Percentiles rank a stretch among this genome's conserved stretches.
These are phyloP conservation scores for Suillus cothurnatus DNA, from an alignment of 768 basidiomycete species.

Conservation along the genomic window DNA sequence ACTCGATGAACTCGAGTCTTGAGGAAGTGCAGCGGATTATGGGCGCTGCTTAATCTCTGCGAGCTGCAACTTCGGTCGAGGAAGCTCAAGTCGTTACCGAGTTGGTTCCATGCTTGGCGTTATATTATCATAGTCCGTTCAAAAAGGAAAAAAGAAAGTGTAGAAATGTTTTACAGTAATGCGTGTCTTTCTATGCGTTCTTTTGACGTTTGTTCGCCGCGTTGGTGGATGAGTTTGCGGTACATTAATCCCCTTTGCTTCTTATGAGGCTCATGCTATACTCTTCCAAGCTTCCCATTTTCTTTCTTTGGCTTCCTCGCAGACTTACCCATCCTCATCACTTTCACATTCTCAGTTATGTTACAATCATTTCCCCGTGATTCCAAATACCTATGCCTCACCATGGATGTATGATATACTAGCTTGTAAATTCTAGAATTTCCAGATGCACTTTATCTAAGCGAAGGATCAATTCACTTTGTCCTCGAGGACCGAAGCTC, in stretches of 20 bases:
- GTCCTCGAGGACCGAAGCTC: too few species aligned
- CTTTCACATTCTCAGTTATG: neutral
- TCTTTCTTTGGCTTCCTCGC: neutral
- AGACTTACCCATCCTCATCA: neutral
- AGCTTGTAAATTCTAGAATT: neutral
- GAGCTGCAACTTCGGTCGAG: neutral
- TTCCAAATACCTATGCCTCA: neutral
- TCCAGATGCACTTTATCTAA: neutral
- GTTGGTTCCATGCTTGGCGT: neutral
- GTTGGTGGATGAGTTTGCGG: neutral
- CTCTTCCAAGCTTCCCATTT: neutral
- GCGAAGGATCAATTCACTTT: neutral
- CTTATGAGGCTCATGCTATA: neutral
- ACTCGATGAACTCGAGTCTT: constrained; percentile 26
- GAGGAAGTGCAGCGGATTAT: constrained; percentile 34
- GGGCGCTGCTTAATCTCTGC: constrained; percentile 1
- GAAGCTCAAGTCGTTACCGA: neutral
- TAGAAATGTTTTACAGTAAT: neutral
- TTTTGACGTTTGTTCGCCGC: neutral
- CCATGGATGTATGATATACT: neutral
- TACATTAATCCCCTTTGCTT: neutral
- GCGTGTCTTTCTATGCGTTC: neutral
- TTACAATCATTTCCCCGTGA: neutral
- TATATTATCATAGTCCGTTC: neutral
- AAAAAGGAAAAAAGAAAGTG: neutral